Conservation (phyloP, 805 yeast genomes). For the Scheffersomyces lignosus region DNA sequence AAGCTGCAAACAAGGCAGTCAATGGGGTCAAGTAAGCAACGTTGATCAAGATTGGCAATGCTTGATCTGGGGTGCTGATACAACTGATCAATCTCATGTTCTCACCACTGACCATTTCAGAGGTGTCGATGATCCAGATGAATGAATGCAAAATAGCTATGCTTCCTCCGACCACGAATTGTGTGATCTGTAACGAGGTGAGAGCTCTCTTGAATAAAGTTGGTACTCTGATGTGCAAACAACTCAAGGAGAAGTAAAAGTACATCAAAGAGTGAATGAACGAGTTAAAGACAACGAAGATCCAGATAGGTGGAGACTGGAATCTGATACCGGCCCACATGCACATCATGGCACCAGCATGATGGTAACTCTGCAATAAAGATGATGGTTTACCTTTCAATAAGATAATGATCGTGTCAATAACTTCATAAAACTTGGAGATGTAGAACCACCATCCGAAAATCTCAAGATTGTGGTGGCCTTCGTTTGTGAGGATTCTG, state of each 20-base stretch:
- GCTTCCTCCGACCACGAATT: constrained; percentile 68
- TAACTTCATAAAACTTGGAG: constrained; percentile 69
- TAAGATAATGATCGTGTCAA: constrained; percentile 66
- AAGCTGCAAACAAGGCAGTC: constrained; percentile 63
- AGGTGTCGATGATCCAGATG: constrained; percentile 54
- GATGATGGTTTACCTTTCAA: constrained; percentile 68
- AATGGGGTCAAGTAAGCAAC: constrained; percentile 67
- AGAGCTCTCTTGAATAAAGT: constrained; percentile 53
- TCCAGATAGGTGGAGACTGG: constrained; percentile 76
- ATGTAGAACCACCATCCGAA: constrained; percentile 69
- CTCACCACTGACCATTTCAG: constrained; percentile 28
- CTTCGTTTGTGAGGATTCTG: constrained; percentile 14
- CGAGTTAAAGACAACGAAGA: constrained; percentile 77
- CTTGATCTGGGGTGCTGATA: constrained; percentile 57
- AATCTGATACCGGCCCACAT: constrained; percentile 79
- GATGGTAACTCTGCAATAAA: constrained; percentile 71
- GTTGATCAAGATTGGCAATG: constrained; percentile 61
- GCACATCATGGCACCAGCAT: constrained; percentile 76
- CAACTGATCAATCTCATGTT: constrained; percentile 40
- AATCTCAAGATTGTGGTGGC: constrained; percentile 44
- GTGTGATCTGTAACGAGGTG: constrained; percentile 68
- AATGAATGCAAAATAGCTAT: constrained; percentile 66
- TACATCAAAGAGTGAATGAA: constrained; percentile 76
- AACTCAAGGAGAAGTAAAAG: constrained; percentile 61
- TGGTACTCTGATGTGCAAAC: constrained; percentile 61